These are phyloP conservation scores for Dentiscutata heterogama DNA, from an alignment of 371 early-diverging fungal genomes.

Conservation along the genomic window DNA sequence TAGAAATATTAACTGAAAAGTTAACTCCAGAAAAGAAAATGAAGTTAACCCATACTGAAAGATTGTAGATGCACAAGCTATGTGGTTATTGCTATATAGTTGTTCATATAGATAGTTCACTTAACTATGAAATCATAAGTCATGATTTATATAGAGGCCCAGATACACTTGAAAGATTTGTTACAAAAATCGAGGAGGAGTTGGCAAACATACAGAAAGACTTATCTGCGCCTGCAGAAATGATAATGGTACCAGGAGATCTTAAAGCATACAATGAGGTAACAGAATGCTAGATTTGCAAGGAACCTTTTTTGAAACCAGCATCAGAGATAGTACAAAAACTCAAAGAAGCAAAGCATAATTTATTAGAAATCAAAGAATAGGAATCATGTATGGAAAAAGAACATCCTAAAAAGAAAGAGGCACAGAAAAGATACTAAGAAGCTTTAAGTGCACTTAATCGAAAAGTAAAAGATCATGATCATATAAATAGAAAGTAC, in stretches of 20 bases:
- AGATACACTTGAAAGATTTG: conserved; percentile 29
- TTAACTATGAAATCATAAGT: conserved; percentile 31
- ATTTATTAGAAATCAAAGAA: conserved; percentile 14
- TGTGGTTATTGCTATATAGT: conserved; percentile 21
- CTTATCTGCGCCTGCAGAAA: conserved; percentile 29
- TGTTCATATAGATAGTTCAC: conserved; percentile 28
- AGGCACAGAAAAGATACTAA: conserved; percentile 10
- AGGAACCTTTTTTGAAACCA: conserved; percentile 1
- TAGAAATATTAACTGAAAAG: conserved; percentile 6
- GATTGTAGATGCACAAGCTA: background rate
- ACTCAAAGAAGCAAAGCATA: conserved; percentile 16
- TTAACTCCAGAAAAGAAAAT: conserved; percentile 27
- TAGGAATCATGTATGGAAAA: background rate
- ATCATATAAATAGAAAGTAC: conserved; percentile 23
- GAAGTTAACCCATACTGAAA: conserved; percentile 28
- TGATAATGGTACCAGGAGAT: conserved; percentile 25
- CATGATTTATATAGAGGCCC: conserved; percentile 37
- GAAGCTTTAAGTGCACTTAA: conserved; percentile 35
- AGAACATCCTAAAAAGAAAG: conserved; percentile 31
- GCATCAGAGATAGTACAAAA: background rate
- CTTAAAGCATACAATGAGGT: conserved; percentile 9
- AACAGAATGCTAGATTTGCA: conserved; percentile 13
- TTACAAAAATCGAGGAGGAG: conserved; percentile 8
- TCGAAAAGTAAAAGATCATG: conserved; percentile 31
- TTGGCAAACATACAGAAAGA: conserved; percentile 5